Evolutionary conservation across 2,329 filamentous ascomycete genomes (phyloP).

Genomic region (Fusarium sp.): DNA sequence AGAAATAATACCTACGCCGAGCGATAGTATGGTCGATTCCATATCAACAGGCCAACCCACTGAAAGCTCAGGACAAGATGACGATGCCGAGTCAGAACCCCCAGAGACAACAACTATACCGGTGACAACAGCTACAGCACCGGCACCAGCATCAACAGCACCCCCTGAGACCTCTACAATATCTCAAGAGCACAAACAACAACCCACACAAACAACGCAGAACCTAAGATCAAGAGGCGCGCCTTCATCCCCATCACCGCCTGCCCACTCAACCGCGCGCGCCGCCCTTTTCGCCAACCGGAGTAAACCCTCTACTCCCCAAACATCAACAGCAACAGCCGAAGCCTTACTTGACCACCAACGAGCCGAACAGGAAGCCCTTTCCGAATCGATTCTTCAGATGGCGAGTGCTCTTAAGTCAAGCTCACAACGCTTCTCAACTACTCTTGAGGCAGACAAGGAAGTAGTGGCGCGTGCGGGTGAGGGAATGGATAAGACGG

Average conservation of each 20-base stretch:
- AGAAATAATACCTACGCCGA: constrained; percentile 66
- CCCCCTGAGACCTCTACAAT: constrained; percentile 22
- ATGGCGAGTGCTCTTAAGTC: constrained; percentile 84
- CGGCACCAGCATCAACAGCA: constrained; percentile 20
- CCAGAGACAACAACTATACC: constrained; percentile 53
- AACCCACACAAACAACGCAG: constrained; percentile 51
- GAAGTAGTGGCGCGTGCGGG: constrained; percentile 77
- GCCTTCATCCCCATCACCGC: constrained; percentile 34
- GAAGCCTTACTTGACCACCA: constrained; percentile 82
- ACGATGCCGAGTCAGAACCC: constrained; percentile 58
- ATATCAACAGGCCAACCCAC: constrained; percentile 45
- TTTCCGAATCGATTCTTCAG: constrained; percentile 83
- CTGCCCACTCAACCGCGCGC: constrained; percentile 53
- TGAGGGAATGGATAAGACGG: constrained; percentile 81
- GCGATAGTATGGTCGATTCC: constrained; percentile 61
- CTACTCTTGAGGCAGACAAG: constrained; percentile 77
- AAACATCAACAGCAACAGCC: constrained; percentile 63
- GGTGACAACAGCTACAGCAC: constrained; percentile 14
- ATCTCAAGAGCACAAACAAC: constrained; percentile 12
- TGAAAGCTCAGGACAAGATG: constrained; percentile 38
- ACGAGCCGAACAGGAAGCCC: constrained; percentile 82
- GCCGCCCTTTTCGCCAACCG: constrained; percentile 59
- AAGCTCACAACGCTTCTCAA: constrained; percentile 77
- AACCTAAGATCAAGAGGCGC: constrained; percentile 51
- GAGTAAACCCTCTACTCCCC: constrained; percentile 51